Percentiles rank a stretch among this genome's conserved stretches.
These are phyloP conservation scores for Neurospora sp. DNA, from an alignment of 495 filamentous ascomycete species.

Conservation along the genomic window DNA sequence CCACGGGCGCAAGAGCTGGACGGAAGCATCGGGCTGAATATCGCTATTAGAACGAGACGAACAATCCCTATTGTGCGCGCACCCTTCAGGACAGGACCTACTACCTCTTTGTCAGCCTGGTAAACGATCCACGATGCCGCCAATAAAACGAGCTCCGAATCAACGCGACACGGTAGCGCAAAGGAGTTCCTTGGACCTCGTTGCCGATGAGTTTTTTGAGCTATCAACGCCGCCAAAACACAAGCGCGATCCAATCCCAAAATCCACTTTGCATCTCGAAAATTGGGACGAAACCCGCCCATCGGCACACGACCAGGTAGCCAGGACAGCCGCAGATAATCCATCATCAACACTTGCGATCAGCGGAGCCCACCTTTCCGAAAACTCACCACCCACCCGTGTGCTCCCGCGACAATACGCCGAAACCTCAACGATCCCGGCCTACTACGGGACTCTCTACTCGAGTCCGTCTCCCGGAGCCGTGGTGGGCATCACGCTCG, in stretches of 20 bases:
- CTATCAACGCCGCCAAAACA: neutral
- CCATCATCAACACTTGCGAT: neutral
- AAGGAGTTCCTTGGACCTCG: neutral
- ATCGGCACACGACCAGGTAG: neutral
- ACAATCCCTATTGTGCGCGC: neutral
- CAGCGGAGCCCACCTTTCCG: neutral
- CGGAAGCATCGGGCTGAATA: neutral
- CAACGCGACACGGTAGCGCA: neutral
- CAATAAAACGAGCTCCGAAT: neutral
- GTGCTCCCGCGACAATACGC: neutral
- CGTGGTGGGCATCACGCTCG: constrained; percentile 77
- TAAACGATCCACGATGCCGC: neutral
- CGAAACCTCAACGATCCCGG: constrained; percentile 42
- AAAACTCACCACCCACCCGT: neutral
- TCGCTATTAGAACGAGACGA: neutral
- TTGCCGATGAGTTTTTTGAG: neutral
- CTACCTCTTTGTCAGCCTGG: neutral
- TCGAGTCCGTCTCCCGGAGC: constrained; percentile 55
- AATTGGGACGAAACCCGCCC: neutral
- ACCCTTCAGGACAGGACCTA: neutral
- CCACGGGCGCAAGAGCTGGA: neutral
- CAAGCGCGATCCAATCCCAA: neutral
- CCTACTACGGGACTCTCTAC: constrained; percentile 54
- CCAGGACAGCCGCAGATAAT: neutral
- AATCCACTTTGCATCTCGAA: neutral